Conservation (phyloP, 495 filamentous ascomycete species). For the Delitschia confertaspora region DNA sequence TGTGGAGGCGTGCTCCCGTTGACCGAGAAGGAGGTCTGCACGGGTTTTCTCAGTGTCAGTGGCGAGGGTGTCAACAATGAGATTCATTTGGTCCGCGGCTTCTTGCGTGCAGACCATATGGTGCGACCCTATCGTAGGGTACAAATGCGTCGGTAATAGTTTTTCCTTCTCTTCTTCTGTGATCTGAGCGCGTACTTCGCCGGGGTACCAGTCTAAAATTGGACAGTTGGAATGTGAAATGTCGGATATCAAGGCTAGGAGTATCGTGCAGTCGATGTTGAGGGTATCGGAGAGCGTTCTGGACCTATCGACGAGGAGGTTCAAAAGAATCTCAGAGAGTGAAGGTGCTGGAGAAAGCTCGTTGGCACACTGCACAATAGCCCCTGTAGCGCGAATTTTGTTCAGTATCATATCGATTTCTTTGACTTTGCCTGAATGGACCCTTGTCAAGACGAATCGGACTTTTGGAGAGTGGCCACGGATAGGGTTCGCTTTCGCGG, state of each 20-base stretch:
- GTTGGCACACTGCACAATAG: conserved; percentile 39
- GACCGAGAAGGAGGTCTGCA: conserved; percentile 46
- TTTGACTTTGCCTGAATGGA: conserved; percentile 41
- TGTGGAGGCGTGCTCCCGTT: conserved; percentile 20
- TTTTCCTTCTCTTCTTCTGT: conserved; percentile 53
- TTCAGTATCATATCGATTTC: conserved; percentile 52
- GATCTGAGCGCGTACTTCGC: conserved; percentile 54
- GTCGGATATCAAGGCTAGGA: conserved; percentile 64
- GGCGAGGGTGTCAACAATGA: conserved; percentile 59
- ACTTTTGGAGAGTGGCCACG: conserved; percentile 45
- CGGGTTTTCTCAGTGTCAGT: conserved; percentile 53
- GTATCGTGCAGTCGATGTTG: conserved; percentile 67
- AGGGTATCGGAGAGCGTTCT: conserved; percentile 48
- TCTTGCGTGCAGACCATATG: conserved; percentile 54
- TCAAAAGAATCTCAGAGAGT: conserved; percentile 32
- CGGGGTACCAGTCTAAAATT: conserved; percentile 42
- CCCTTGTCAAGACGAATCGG: conserved; percentile 52
- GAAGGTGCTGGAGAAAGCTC: conserved; percentile 20
- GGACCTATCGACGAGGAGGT: conserved; percentile 48
- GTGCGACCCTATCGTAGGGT: conserved; percentile 49
- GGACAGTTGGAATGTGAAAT: conserved; percentile 50
- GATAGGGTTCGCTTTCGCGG: conserved; percentile 45
- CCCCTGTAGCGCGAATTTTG: conserved; percentile 48
- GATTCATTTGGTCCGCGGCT: conserved; percentile 53
- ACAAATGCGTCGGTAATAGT: conserved; percentile 52